Conservation (phyloP, 2,329 filamentous ascomycete genomes). For the Celoporthe dispersa region DNA sequence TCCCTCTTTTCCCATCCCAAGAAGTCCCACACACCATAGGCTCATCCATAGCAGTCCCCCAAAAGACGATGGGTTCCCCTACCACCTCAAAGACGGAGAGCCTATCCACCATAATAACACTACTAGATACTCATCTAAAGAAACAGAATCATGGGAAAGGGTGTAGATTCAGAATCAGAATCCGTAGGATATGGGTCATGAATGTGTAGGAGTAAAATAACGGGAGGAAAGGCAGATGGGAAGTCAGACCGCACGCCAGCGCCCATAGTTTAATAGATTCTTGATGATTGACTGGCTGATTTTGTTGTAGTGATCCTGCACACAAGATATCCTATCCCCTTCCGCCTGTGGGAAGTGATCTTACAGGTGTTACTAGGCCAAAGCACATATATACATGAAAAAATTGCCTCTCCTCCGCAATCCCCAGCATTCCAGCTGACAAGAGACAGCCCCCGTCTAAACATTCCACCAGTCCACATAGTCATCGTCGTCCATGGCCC, state of each 20-base stretch:
- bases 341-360: not conserved
- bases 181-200: too few relatives aligned
- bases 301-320: not conserved
- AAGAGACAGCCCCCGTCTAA: not conserved
- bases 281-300: not conserved
- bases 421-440: not conserved
- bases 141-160: too few relatives aligned
- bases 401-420: not conserved
- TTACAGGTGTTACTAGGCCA: not conserved
- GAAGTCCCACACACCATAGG: too few relatives aligned
- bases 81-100: too few relatives aligned
- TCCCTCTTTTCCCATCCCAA: too few relatives aligned
- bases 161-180: too few relatives aligned
- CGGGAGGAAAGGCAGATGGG: not conserved
- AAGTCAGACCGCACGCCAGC: not conserved
- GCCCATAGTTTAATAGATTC: not conserved
- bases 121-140: too few relatives aligned
- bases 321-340: not conserved
- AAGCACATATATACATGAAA: not conserved
- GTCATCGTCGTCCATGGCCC: not conserved
- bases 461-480: too few relatives aligned
- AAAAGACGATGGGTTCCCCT: too few relatives aligned
- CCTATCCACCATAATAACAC: too few relatives aligned
- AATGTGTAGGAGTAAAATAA: not conserved
- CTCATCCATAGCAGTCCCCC: too few relatives aligned